A percentile compares a stretch with the other conserved stretches of the same genome.
These are phyloP conservation scores for Lactarius deliciosus DNA, from an alignment of 768 basidiomycete species.

Conservation along the genomic window DNA sequence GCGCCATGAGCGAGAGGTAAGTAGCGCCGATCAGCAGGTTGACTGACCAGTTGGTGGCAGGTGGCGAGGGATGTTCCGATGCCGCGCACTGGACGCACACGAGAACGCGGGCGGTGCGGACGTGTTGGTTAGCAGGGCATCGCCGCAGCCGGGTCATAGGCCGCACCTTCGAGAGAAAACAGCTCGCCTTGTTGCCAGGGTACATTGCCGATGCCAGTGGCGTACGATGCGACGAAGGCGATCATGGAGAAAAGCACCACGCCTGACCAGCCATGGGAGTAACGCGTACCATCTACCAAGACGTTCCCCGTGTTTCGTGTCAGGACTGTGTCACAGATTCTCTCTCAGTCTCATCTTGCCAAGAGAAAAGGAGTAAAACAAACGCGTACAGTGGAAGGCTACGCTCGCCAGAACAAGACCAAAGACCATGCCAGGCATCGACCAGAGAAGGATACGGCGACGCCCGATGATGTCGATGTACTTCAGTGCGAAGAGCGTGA, in stretches of 20 bases:
- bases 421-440: slow-evolving; percentile 71
- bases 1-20: slow-evolving; percentile 74
- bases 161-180: slow-evolving; percentile 68
- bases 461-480: slow-evolving; percentile 73
- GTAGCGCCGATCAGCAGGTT: slow-evolving; percentile 79
- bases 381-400: slow-evolving; percentile 56
- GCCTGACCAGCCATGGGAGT: slow-evolving; percentile 61
- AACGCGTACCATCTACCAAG: slow-evolving; percentile 57
- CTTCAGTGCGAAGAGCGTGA: slow-evolving; percentile 72
- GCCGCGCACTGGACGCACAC: slow-evolving; percentile 54
- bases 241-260: slow-evolving; percentile 81
- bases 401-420: slow-evolving; percentile 62
- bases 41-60: slow-evolving; percentile 73
- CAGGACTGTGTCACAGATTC: slow-evolving; percentile 42
- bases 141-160: background rate
- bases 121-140: background rate
- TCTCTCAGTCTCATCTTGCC: background rate
- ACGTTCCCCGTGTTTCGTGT: slow-evolving; percentile 59
- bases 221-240: slow-evolving; percentile 79
- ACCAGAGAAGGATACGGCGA: slow-evolving; percentile 65
- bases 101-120: background rate
- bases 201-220: slow-evolving; percentile 73
- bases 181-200: slow-evolving; percentile 90
- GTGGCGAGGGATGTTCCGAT: slow-evolving; percentile 75
- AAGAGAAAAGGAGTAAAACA: background rate